phyloP scores from a whole-genome alignment of 2,329 filamentous ascomycete species.

The Botrytis aclada region DNA sequence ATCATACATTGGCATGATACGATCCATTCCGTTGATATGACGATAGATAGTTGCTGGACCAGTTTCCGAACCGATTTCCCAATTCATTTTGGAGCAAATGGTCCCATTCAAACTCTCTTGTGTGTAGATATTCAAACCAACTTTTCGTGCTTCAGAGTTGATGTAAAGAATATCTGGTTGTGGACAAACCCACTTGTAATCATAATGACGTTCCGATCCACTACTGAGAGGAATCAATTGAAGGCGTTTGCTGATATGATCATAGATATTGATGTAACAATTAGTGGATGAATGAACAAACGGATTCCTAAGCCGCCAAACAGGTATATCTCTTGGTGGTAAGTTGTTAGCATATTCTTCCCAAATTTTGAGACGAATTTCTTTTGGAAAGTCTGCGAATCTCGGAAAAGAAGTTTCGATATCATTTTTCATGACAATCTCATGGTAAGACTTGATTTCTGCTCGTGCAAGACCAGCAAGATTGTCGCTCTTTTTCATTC shows the following conservation, averaged over 20 bases:
- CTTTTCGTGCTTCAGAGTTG: not conserved
- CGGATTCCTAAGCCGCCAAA: not conserved
- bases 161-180: not conserved
- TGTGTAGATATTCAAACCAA: not conserved
- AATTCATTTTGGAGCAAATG: not conserved
- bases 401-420: not conserved
- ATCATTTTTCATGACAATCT: not conserved
- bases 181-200: not conserved
- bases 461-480: not conserved
- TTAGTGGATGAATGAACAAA: not conserved
- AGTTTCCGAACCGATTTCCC: not conserved
- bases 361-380: constrained; percentile 5
- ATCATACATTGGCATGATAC: not conserved
- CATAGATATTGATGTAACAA: not conserved
- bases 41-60: not conserved
- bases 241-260: not conserved
- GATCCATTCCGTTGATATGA: not conserved
- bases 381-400: not conserved
- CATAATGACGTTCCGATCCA: not conserved
- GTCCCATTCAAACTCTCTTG: not conserved
- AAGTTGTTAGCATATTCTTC: not conserved
- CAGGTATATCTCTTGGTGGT: not conserved
- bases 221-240: not conserved
- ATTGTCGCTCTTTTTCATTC: not conserved
- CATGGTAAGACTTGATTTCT: not conserved